These are phyloP conservation scores for Aspergillus nomiae DNA, from an alignment of 2,329 filamentous ascomycete species.

Conservation along the genomic window DNA sequence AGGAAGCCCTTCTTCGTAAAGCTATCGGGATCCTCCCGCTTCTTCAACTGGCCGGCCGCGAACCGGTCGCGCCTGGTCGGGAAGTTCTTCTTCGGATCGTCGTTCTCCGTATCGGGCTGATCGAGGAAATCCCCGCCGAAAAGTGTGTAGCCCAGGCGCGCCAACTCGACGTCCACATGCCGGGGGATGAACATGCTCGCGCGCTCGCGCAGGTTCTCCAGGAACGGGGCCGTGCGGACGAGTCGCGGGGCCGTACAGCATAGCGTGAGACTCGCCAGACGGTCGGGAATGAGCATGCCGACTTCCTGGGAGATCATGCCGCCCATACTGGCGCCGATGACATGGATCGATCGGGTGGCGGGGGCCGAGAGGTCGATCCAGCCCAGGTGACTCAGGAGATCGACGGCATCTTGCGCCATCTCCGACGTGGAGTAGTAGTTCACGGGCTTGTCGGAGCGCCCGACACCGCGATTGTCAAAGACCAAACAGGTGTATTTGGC, in stretches of 20 bases:
- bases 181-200: slow-evolving; percentile 68
- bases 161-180: slow-evolving; percentile 66
- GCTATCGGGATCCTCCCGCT: slow-evolving; percentile 61
- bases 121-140: slow-evolving; percentile 67
- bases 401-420: slow-evolving; percentile 78
- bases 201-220: slow-evolving; percentile 65
- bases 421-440: slow-evolving; percentile 78
- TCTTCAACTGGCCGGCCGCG: slow-evolving; percentile 75
- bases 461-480: slow-evolving; percentile 84
- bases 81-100: slow-evolving; percentile 54
- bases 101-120: slow-evolving; percentile 58
- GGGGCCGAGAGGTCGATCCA: slow-evolving; percentile 56
- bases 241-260: slow-evolving; percentile 64
- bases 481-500: slow-evolving; percentile 72
- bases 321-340: slow-evolving; percentile 80
- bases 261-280: slow-evolving; percentile 60
- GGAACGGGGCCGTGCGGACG: slow-evolving; percentile 59
- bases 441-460: slow-evolving; percentile 74
- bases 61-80: slow-evolving; percentile 79
- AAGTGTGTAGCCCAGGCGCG: slow-evolving; percentile 64
- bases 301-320: slow-evolving; percentile 93
- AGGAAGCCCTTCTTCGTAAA: slow-evolving; percentile 72
- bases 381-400: slow-evolving; percentile 68
- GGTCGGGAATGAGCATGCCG: slow-evolving; percentile 39
- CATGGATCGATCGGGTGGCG: slow-evolving; percentile 58